Conservation (phyloP, 2,329 filamentous ascomycete species). For the Pseudopithomyces chartarum region DNA sequence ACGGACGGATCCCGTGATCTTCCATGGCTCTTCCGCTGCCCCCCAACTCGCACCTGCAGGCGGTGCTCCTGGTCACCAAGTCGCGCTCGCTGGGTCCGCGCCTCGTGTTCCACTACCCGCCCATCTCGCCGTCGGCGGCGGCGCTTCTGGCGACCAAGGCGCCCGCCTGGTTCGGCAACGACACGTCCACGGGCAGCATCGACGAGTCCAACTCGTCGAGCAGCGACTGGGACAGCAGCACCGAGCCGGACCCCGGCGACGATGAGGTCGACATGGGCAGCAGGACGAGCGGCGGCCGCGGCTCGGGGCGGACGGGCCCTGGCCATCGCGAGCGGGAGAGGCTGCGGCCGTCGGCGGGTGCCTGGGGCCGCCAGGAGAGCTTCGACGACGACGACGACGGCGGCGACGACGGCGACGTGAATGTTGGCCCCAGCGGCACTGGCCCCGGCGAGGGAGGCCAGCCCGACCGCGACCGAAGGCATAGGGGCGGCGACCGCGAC, state of each 20-base stretch:
- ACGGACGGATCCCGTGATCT: too few relatives aligned
- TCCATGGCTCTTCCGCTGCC: slow-evolving; percentile 41
- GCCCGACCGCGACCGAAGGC: slow-evolving; percentile 13
- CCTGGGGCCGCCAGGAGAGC: slow-evolving; percentile 41
- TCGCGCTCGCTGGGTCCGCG: slow-evolving; percentile 46
- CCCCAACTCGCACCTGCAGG: slow-evolving; percentile 45
- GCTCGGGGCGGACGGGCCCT: slow-evolving; percentile 32
- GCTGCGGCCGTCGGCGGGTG: slow-evolving; percentile 25
- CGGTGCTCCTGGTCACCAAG: slow-evolving; percentile 47
- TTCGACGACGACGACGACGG: slow-evolving; percentile 44
- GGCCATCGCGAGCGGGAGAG: slow-evolving; percentile 34
- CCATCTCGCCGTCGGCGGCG: slow-evolving; percentile 43
- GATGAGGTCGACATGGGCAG: slow-evolving; percentile 41
- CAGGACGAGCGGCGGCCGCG: slow-evolving; percentile 40
- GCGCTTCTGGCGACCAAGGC: slow-evolving; percentile 38
- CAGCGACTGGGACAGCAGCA: slow-evolving; percentile 46
- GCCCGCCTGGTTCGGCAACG: slow-evolving; percentile 44
- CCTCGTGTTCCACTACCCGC: slow-evolving; percentile 50
- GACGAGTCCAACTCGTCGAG: slow-evolving; percentile 39
- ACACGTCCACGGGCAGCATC: slow-evolving; percentile 42
- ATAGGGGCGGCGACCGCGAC: slow-evolving; percentile 38
- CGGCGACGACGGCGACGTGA: slow-evolving; percentile 25
- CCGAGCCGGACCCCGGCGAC: slow-evolving; percentile 39
- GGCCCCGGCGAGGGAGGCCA: slow-evolving; percentile 16
- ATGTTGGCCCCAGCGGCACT: slow-evolving; percentile 37